Evolutionary conservation across 768 basidiomycete genomes (phyloP), one percentile per base, ranked within the genome.

Genomic region (Exidia glandulosa): DNA sequence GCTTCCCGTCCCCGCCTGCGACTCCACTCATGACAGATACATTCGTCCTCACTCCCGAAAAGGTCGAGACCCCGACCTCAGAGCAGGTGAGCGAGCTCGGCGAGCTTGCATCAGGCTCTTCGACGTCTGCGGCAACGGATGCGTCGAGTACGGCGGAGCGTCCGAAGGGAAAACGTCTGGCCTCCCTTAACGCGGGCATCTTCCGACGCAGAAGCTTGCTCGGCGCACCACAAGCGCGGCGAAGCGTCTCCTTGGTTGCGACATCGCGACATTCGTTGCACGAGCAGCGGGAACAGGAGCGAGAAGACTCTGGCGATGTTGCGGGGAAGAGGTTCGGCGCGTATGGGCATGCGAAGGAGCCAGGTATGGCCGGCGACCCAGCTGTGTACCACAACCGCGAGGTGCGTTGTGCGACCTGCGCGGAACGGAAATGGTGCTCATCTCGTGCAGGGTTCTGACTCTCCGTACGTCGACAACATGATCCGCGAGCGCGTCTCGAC

Each of bases 401-500:
- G 58, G 84, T 85, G 64, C 59, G 75, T 68, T 2, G 58, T 30
- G 36, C 60, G 48, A 63, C 56, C 33, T 59, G 9, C 19, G 27
- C 4, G 34, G 6, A n/a, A 6, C 1, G 13, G 27, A 3, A 50
- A 32, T 25, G 16, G 47, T 41, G n/a, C 58, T 48, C 5, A 32
- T 47, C 13, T 27, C 37, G 16, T 48, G 29, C 32, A 52, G 45
- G 45, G 25, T 32, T 3, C 50, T 14, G 30, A 19, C 16, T 60
- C 32, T 30, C 71, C 73, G 5, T 73, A 70, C 64, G 66, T 60
- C 23, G 79, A 79, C 57, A 75, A 78, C 36, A 96, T 98, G 85
- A 90, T 98, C 59, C 83, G 95, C 34, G 95, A 98, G 72, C 81
- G 96, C 23, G 84, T 98, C 30, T 86, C 88, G 1, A 88, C 85